Percentiles rank a stretch among this genome's conserved stretches.
phyloP scores from a whole-genome alignment of 345 rosid genomes.

The Linum trigynum region DNA sequence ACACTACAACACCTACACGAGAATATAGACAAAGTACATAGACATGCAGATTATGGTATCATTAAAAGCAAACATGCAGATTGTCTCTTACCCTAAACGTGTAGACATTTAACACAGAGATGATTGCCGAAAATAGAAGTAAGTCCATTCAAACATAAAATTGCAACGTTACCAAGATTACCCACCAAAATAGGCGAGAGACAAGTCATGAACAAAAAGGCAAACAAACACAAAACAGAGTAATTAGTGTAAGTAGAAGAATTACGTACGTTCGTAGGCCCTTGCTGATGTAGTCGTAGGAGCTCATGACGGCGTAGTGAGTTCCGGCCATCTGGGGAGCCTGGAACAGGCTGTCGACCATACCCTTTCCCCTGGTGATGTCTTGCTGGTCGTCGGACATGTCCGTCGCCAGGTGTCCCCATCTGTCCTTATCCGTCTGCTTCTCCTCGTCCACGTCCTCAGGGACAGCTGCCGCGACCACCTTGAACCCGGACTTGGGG shows the following conservation, averaged over 20 bases:
- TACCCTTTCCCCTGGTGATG: slow-evolving; percentile 3
- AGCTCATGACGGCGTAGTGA: slow-evolving; percentile 7
- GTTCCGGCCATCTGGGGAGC: slow-evolving; percentile 5
- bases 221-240: not conserved
- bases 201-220: no score
- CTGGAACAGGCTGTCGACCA: slow-evolving; percentile 4
- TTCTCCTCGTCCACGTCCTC: not conserved
- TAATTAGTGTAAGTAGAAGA: not conserved
- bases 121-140: no score
- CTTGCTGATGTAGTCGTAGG: slow-evolving; percentile 2
- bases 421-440: slow-evolving; percentile 4
- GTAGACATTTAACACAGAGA: no score
- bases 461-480: not conserved
- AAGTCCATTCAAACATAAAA: no score
- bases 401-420: slow-evolving; percentile 4
- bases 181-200: no score
- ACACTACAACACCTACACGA: no score
- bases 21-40: no score
- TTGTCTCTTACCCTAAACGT: no score
- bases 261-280: not conserved
- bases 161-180: no score
- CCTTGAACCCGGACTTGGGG: not conserved
- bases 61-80: no score
- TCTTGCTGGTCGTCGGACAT: slow-evolving; percentile 1
- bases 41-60: no score